Evolutionary conservation across 2,329 filamentous ascomycete species (phyloP).

Genomic region (Balansia obtecta): DNA sequence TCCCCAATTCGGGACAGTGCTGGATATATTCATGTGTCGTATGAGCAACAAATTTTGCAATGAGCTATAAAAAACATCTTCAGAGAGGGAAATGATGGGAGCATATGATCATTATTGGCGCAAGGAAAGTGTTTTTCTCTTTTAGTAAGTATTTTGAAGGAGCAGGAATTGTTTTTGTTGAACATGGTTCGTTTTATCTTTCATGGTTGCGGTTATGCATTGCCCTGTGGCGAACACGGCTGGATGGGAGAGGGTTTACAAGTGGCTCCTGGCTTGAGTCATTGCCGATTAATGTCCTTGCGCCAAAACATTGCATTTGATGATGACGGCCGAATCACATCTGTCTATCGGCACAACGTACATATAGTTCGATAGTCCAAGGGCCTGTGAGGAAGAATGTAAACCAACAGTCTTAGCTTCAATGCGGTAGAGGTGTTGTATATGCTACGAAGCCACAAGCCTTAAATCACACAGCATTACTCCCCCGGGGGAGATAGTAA

Average conservation of each 20-base stretch:
- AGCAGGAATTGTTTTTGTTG: background rate
- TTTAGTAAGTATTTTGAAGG: no score
- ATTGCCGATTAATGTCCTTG: background rate
- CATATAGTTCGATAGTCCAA: background rate
- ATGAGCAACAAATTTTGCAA: background rate
- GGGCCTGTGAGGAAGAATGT: background rate
- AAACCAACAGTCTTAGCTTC: background rate
- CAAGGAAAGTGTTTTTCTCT: background rate
- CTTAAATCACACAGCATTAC: background rate
- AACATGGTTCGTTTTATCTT: background rate
- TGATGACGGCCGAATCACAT: background rate
- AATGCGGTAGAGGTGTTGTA: background rate
- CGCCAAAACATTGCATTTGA: background rate
- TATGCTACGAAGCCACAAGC: background rate
- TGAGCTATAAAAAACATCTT: background rate
- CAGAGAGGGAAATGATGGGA: background rate
- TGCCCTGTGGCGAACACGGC: background rate
- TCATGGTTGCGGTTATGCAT: background rate
- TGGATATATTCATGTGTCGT: background rate
- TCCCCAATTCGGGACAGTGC: background rate
- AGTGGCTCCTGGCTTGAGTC: no score
- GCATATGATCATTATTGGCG: background rate
- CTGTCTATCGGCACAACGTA: background rate
- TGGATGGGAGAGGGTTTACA: background rate
- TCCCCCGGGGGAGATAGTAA: background rate